Evolutionary conservation across 352 stramenopile genomes (phyloP), one percentile per base, ranked within the genome.

Genomic region (Globisporangium barbulae): DNA sequence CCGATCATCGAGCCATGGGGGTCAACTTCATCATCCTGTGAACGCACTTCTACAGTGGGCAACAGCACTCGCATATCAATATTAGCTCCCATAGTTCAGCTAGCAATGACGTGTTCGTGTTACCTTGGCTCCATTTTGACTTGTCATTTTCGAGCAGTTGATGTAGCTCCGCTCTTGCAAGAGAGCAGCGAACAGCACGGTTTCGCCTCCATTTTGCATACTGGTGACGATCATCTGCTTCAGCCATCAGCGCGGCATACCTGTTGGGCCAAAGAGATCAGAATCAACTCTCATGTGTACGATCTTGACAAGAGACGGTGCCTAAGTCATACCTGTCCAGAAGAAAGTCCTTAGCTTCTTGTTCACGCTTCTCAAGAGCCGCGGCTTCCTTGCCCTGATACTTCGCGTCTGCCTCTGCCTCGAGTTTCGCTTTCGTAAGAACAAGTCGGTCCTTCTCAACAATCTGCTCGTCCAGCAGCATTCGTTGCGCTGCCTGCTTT

Each of bases 121-220:
- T 65, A 88, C 76, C 74, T 76, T 59, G 19, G 64, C 53, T 48
- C 78, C 76, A 84, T 10, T 54, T 6, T 8, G 55, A 30, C 17
- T 61, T 50, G 13, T 89, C 78, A 6, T 63, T 33, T 28, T 48
- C 63, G 15, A 72, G 62, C 19, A 83, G 53, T 41, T 64, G n/a
- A 47, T 54, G 37, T 25, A 89, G 64, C 52, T 81, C 59, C 22
- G 63, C 37, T 25, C 73, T 75, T 33, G 78, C 69, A 5, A 59
- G 60, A 28, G 78, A 66, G 59, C 85, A 72, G 2, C 80, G 74
- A 35, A 79, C 25, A 45, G 76, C 75, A 57, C 78, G 75, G 70
- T 79, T 55, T 41, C 76, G 71, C 22, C 78, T 75, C 80, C 80
- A 89, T 22, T 72, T 81, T 67, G 85, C 84, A 56, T 87, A 87